These are phyloP conservation scores for Chytriomyces hyalinus DNA, from an alignment of 192 early-diverging fungal species.

Conservation along the genomic window DNA sequence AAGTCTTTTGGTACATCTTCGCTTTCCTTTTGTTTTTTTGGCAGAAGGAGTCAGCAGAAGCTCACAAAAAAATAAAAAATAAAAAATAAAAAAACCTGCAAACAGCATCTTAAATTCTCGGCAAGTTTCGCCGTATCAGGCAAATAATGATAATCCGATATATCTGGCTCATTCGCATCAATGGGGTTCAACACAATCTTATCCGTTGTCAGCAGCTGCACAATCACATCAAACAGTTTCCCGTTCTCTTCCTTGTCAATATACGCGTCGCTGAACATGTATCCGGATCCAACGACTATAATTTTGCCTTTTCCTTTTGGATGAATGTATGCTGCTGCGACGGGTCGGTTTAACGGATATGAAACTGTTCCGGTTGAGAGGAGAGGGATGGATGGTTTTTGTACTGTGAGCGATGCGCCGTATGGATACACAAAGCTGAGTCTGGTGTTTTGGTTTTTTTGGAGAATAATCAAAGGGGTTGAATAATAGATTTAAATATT, in stretches of 20 bases:
- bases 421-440: conserved; percentile 60
- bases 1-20: conserved; percentile 73
- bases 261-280: conserved; percentile 67
- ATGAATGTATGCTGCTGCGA: conserved; percentile 57
- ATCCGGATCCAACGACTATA: conserved; percentile 56
- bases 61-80: conserved; percentile 4
- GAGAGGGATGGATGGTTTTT: conserved; percentile 67
- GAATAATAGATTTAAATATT: neutral
- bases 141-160: conserved; percentile 70
- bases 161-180: conserved; percentile 69
- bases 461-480: neutral
- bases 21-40: conserved; percentile 46
- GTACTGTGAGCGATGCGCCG: conserved; percentile 67
- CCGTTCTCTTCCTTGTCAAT: conserved; percentile 70
- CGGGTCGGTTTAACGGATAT: conserved; percentile 64
- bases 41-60: neutral
- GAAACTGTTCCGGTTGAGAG: conserved; percentile 65
- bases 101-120: conserved; percentile 56
- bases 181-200: conserved; percentile 63
- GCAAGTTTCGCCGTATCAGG: conserved; percentile 58
- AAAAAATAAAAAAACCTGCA: conserved; percentile 48
- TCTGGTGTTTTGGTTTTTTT: neutral
- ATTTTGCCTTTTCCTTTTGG: conserved; percentile 59
- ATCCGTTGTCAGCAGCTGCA: conserved; percentile 64
- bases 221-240: conserved; percentile 64